A percentile compares a stretch with the other conserved stretches of the same genome.
Evolutionary conservation across 495 filamentous ascomycete species (phyloP).

Genomic region (Schizothecium vesticola): DNA sequence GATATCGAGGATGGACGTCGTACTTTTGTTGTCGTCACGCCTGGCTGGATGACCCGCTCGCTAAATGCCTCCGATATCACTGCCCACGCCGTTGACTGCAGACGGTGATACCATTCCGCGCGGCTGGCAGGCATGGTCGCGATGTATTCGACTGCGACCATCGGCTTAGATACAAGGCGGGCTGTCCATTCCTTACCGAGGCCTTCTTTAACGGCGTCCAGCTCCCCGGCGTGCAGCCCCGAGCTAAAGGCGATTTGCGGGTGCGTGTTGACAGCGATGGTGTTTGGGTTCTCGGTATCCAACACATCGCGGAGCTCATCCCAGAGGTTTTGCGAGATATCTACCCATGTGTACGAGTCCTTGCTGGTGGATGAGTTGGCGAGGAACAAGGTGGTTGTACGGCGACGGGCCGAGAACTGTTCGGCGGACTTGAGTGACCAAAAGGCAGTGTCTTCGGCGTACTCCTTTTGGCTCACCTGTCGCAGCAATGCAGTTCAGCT

Average conservation of each 20-base stretch:
- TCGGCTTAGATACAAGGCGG: slow-evolving; percentile 32
- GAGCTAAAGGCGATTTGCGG: slow-evolving; percentile 37
- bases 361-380: slow-evolving; percentile 25
- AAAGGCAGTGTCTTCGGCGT: slow-evolving; percentile 46
- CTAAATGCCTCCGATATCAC: slow-evolving; percentile 44
- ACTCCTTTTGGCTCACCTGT: slow-evolving; percentile 46
- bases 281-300: slow-evolving; percentile 22
- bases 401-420: slow-evolving; percentile 42
- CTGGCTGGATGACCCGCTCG: slow-evolving; percentile 37
- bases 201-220: slow-evolving; percentile 23
- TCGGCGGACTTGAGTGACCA: slow-evolving; percentile 41
- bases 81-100: slow-evolving; percentile 46
- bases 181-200: slow-evolving; percentile 33
- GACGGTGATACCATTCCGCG: slow-evolving; percentile 36
- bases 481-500: not conserved
- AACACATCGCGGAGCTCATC: slow-evolving; percentile 28
- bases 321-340: slow-evolving; percentile 41
- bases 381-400: slow-evolving; percentile 41
- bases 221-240: slow-evolving; percentile 42
- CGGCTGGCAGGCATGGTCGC: slow-evolving; percentile 36
- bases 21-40: slow-evolving; percentile 37
- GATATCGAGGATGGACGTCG: slow-evolving; percentile 8
- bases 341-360: slow-evolving; percentile 35
- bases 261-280: slow-evolving; percentile 39
- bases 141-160: slow-evolving; percentile 43